phyloP scores from a whole-genome alignment of 441 rosid genomes.

The Croton setiger region DNA sequence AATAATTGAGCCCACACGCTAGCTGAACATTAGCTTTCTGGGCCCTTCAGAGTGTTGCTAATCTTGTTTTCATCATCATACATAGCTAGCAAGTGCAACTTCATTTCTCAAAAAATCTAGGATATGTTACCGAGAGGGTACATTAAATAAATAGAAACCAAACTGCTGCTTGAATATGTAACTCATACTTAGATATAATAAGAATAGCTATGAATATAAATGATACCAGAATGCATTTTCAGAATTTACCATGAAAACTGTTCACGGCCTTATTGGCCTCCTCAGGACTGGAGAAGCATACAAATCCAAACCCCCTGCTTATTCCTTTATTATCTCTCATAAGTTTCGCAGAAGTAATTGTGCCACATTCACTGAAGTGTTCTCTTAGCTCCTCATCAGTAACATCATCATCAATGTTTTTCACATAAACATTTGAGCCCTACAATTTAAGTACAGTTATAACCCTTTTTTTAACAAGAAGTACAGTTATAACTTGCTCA shows the following conservation, averaged over 20 bases:
- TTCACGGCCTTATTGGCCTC: slow-evolving; percentile 52
- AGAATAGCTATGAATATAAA: neutral
- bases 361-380: slow-evolving; percentile 53
- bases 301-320: slow-evolving; percentile 82
- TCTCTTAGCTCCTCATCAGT: slow-evolving; percentile 54
- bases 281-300: slow-evolving; percentile 65
- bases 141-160: neutral
- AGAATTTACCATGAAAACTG: slow-evolving; percentile 49
- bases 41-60: neutral
- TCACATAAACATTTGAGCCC: slow-evolving; percentile 64
- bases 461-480: neutral
- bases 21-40: neutral
- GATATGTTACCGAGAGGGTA: neutral
- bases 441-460: slow-evolving; percentile 7
- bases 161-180: neutral
- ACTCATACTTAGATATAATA: neutral
- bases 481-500: too few relatives aligned
- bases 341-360: slow-evolving; percentile 54
- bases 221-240: neutral
- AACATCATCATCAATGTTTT: slow-evolving; percentile 49
- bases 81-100: neutral
- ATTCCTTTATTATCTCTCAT: slow-evolving; percentile 53
- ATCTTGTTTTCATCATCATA: neutral
- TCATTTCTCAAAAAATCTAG: neutral
- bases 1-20: neutral